These are phyloP conservation scores for Ogataea methanolica DNA, from an alignment of 805 yeast species.

Conservation along the genomic window DNA sequence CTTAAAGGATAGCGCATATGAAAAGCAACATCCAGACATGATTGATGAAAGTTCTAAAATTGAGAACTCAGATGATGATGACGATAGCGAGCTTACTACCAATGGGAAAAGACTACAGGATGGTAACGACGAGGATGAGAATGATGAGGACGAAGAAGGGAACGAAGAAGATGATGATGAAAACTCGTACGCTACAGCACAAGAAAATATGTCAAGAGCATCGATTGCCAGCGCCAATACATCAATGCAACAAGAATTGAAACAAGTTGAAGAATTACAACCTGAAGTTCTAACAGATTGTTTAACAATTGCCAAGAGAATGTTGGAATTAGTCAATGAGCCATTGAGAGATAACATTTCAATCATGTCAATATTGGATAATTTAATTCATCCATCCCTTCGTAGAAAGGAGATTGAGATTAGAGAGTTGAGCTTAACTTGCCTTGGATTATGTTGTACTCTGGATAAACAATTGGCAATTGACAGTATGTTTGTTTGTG, in stretches of 20 bases:
- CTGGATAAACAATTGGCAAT: constrained; percentile 63
- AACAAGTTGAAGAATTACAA: constrained; percentile 38
- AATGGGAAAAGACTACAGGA: constrained; percentile 18
- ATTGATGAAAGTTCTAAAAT: constrained; percentile 19
- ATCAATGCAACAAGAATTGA: constrained; percentile 28
- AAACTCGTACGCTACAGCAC: constrained; percentile 24
- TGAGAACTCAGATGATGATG: constrained; percentile 21
- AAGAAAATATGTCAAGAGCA: constrained; percentile 28
- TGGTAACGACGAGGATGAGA: constrained; percentile 13
- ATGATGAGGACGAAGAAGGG: constrained; percentile 15
- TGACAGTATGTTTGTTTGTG: constrained; percentile 56
- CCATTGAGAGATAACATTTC: constrained; percentile 63
- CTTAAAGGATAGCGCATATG: constrained; percentile 61
- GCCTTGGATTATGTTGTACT: constrained; percentile 77
- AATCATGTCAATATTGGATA: constrained; percentile 63
- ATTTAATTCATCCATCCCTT: constrained; percentile 77
- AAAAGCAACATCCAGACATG: constrained; percentile 23
- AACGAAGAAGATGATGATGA: constrained; percentile 19
- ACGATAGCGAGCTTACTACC: constrained; percentile 19
- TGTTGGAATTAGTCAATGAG: constrained; percentile 62
- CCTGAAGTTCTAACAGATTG: constrained; percentile 55
- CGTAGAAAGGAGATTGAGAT: constrained; percentile 50
- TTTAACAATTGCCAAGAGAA: constrained; percentile 60
- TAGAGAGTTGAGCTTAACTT: constrained; percentile 61
- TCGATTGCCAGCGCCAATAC: constrained; percentile 27